phyloP scores from a whole-genome alignment of 768 basidiomycete genomes.

The Cantharellus cinnabarinus region DNA sequence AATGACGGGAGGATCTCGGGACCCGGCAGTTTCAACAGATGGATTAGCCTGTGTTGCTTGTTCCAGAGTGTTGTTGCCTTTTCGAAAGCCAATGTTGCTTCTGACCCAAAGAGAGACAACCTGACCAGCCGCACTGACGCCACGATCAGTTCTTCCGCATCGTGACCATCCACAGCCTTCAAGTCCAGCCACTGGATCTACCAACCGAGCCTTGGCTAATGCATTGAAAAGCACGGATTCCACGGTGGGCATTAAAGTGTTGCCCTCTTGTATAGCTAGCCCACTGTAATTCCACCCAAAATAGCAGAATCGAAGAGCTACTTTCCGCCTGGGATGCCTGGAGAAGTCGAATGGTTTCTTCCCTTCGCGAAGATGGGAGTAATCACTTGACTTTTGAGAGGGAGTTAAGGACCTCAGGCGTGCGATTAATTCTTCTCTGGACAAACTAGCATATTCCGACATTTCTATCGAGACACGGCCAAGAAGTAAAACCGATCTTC shows the following conservation, averaged over 20 bases:
- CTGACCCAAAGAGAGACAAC: constrained; percentile 83
- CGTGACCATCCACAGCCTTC: constrained; percentile 80
- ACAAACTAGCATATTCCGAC: constrained; percentile 30
- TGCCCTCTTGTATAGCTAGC: constrained; percentile 55
- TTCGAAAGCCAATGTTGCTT: constrained; percentile 29
- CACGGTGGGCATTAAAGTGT: constrained; percentile 69
- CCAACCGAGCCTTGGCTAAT: constrained; percentile 51
- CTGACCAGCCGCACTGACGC: constrained; percentile 87
- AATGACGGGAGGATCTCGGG: not conserved
- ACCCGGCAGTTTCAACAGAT: not conserved
- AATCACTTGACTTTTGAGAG: constrained; percentile 3
- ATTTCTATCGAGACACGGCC: not conserved
- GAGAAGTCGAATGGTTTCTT: constrained; percentile 39
- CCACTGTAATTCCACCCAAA: constrained; percentile 85
- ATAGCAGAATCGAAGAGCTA: constrained; percentile 86
- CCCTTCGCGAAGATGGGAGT: constrained; percentile 3
- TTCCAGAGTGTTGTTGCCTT: not conserved
- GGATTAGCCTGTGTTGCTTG: not conserved
- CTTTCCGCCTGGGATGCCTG: constrained; percentile 59
- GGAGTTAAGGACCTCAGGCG: constrained; percentile 38
- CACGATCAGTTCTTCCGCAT: constrained; percentile 88
- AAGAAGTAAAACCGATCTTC: too few species aligned
- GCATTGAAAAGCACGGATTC: constrained; percentile 73
- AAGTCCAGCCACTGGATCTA: constrained; percentile 51
- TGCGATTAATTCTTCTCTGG: constrained; percentile 50